phyloP scores from a whole-genome alignment of 805 yeast genomes.

The Yamadazyma endophytica region DNA sequence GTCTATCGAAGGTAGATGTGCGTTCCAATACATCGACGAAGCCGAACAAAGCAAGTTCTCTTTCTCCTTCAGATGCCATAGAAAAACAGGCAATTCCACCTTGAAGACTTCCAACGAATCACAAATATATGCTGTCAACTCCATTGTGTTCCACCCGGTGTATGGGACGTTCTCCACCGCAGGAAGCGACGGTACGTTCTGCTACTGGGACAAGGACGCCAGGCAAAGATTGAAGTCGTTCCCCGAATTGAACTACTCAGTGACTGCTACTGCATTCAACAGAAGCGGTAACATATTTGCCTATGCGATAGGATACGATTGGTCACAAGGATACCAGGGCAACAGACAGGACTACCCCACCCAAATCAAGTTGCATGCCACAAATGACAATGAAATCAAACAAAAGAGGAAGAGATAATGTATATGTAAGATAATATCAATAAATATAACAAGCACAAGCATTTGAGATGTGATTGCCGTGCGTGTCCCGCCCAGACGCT shows the following conservation, averaged over 20 bases:
- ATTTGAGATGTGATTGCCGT: too few relatives aligned
- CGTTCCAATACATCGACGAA: conserved; percentile 87
- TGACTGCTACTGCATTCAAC: conserved; percentile 78
- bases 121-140: conserved; percentile 72
- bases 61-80: conserved; percentile 92
- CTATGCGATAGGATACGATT: conserved; percentile 89
- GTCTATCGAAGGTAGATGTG: conserved; percentile 93
- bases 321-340: conserved; percentile 86
- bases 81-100: conserved; percentile 50
- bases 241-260: conserved; percentile 63
- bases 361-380: conserved; percentile 75
- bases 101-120: conserved; percentile 43
- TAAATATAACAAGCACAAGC: not conserved
- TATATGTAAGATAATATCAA: not conserved
- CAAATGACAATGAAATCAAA: conserved; percentile 81
- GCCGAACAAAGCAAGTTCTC: conserved; percentile 66
- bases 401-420: conserved; percentile 37
- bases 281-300: conserved; percentile 82
- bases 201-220: conserved; percentile 95
- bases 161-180: conserved; percentile 92
- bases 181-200: conserved; percentile 90
- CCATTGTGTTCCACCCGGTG: conserved; percentile 81
- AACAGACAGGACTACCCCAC: conserved; percentile 75
- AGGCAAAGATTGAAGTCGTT: conserved; percentile 80
- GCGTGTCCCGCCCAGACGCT: too few relatives aligned